These are phyloP conservation scores for Trichoderma sp. DNA, from an alignment of 2,329 filamentous ascomycete genomes.

Conservation along the genomic window DNA sequence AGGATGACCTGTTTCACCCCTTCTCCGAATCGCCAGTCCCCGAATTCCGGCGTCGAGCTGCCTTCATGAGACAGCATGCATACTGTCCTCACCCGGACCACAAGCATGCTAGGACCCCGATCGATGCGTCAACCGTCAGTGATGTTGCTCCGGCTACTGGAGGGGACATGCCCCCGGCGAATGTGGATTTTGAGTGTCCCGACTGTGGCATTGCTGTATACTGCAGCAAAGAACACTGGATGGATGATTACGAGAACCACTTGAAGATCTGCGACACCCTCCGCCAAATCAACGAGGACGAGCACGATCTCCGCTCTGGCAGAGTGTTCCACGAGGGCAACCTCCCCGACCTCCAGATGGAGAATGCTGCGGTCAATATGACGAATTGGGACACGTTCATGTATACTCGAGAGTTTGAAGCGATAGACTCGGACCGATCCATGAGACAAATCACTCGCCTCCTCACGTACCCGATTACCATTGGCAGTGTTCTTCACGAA, in stretches of 20 bases:
- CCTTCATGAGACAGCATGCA: slow-evolving; percentile 89
- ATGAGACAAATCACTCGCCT: slow-evolving; percentile 92
- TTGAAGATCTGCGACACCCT: slow-evolving; percentile 90
- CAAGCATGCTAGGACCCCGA: slow-evolving; percentile 69
- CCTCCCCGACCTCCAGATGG: slow-evolving; percentile 85
- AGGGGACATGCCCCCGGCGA: slow-evolving; percentile 67
- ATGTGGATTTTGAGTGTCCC: slow-evolving; percentile 92
- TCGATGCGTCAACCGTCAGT: slow-evolving; percentile 65
- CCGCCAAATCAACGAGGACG: slow-evolving; percentile 94
- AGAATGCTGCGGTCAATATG: slow-evolving; percentile 94
- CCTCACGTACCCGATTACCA: slow-evolving; percentile 89
- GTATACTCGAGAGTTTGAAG: slow-evolving; percentile 88
- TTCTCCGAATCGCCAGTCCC: slow-evolving; percentile 87
- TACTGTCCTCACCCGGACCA: slow-evolving; percentile 92
- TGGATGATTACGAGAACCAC: slow-evolving; percentile 91
- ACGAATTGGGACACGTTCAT: slow-evolving; percentile 98
- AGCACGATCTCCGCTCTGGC: slow-evolving; percentile 89
- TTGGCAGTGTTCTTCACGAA: slow-evolving; percentile 91
- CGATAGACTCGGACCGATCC: slow-evolving; percentile 85
- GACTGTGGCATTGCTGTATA: slow-evolving; percentile 94
- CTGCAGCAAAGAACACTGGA: slow-evolving; percentile 94
- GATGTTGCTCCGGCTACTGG: slow-evolving; percentile 57
- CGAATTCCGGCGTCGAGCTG: slow-evolving; percentile 82
- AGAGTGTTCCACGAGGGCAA: slow-evolving; percentile 92
- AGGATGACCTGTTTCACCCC: slow-evolving; percentile 89